Base-by-base conservation (phyloP, 1,284 basidiomycete species). In the Cerioporus squamosus region DNA sequence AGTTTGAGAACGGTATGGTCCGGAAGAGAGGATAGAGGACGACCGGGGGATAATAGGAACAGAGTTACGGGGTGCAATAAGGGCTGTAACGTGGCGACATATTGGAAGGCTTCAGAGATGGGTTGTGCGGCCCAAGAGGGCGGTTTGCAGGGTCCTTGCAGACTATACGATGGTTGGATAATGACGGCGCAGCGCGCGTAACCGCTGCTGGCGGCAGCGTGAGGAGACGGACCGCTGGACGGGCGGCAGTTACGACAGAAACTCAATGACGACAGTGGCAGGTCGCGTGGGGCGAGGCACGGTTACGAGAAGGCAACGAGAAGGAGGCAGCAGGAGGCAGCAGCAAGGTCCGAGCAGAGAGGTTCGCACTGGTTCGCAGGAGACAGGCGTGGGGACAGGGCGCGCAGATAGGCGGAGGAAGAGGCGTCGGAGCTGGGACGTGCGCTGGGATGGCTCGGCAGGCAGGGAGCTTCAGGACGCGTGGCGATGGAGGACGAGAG, bases 351-450 rank as follows among this genome's bases (percentile, higher is more conserved):
- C 50, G 55, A 54, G 45, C 44, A 43, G 18, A n/a, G n/a, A n/a
- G n/a, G n/a, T n/a, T n/a, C n/a, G n/a, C n/a, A n/a, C n/a, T n/a
- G 46, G 44, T 31, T 18, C 40, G 33, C 22, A 20, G 33, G 23
- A 26, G 52, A 55, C 52, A 51, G 40, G 55, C 59, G 55, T 57
- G 55, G 55, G 54, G 44, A 58, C 48, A 38, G 10, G n/a, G 40
- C 17, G n/a, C 33, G 31, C 17, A 15, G 45, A 45, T 38, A 48
- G 40, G 46, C 15, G 38, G 46, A 24, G 39, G 43, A 20, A 47
- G 42, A 50, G 2, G 44, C n/a, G 36, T 43, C 29, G 17, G 38
- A 9, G 53, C 29, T 40, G 53, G 44, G 31, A 48, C n/a, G 43
- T 49, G 17, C n/a, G 39, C 10, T 33, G 42, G 46, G 29, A 23